These are phyloP conservation scores for Penicillium expansum DNA, from an alignment of 2,329 filamentous ascomycete species.

Conservation along the genomic window DNA sequence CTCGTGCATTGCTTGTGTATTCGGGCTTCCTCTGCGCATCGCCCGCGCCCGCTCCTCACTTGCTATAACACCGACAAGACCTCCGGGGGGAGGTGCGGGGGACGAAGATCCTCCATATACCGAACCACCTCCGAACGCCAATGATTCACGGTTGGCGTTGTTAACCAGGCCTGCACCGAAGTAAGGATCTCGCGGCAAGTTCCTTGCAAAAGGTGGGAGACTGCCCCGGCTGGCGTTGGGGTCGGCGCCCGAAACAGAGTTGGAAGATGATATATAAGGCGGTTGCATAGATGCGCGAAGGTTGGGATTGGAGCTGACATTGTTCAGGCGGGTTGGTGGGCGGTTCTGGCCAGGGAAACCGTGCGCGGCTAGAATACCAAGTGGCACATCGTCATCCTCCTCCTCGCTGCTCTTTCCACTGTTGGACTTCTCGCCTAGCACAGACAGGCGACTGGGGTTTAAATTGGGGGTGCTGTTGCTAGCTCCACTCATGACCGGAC, in stretches of 20 bases:
- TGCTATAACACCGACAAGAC: constrained; percentile 83
- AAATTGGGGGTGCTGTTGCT: constrained; percentile 63
- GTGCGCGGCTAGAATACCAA: constrained; percentile 83
- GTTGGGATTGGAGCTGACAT: constrained; percentile 69
- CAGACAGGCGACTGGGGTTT: constrained; percentile 36
- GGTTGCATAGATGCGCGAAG: constrained; percentile 57
- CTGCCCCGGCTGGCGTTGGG: constrained; percentile 47
- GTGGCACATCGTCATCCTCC: constrained; percentile 82
- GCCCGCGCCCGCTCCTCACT: constrained; percentile 77
- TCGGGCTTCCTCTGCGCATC: constrained; percentile 74
- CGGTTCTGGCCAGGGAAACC: constrained; percentile 79
- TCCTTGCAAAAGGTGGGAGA: constrained; percentile 78
- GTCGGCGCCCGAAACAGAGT: constrained; percentile 58
- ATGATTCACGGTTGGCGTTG: constrained; percentile 68
- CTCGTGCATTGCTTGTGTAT: constrained; percentile 54
- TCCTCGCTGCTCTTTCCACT: constrained; percentile 50
- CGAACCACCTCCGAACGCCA: constrained; percentile 64
- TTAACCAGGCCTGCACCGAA: constrained; percentile 74
- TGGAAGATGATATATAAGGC: constrained; percentile 50
- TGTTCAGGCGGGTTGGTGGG: constrained; percentile 66
- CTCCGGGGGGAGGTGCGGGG: constrained; percentile 61
- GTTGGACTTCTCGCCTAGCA: constrained; percentile 37
- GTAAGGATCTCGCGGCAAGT: constrained; percentile 81
- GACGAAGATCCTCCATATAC: constrained; percentile 40
- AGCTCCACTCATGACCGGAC: constrained; percentile 57